phyloP scores from a whole-genome alignment of 73 alveolate species.

The Loxodes magnus region DNA sequence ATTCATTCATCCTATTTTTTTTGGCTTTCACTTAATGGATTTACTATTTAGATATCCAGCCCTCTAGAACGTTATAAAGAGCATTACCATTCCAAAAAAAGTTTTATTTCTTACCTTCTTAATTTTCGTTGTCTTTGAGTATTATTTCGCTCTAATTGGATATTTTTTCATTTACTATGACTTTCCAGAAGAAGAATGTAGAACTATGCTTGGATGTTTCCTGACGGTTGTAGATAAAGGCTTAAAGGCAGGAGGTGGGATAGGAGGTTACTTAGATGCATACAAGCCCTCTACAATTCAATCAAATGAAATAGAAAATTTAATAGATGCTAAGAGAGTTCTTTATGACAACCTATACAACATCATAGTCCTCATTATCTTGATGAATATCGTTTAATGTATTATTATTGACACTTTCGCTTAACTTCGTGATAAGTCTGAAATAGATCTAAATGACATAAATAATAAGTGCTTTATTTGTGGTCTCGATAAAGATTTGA shows the following conservation, averaged over 20 bases:
- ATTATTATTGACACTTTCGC: slow-evolving; percentile 83
- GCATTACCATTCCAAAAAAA: slow-evolving; percentile 73
- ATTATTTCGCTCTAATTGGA: slow-evolving; percentile 67
- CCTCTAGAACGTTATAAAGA: slow-evolving; percentile 66
- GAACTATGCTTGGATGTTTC: slow-evolving; percentile 58
- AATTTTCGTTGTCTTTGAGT: slow-evolving; percentile 67
- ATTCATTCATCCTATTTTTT: slow-evolving; percentile 61
- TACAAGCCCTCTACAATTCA: slow-evolving; percentile 24
- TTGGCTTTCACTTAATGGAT: slow-evolving; percentile 78
- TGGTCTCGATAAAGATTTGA: slow-evolving; percentile 25
- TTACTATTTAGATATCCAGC: slow-evolving; percentile 62
- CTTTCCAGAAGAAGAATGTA: slow-evolving; percentile 68
- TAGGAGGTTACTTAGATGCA: slow-evolving; percentile 74
- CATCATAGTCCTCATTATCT: slow-evolving; percentile 52
- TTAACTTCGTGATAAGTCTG: slow-evolving; percentile 22
- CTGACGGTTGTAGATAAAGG: slow-evolving; percentile 71
- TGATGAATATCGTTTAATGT: slow-evolving; percentile 70
- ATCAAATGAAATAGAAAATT: slow-evolving; percentile 53
- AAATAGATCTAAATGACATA: slow-evolving; percentile 22
- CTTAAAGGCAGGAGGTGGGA: slow-evolving; percentile 88
- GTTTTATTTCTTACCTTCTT: slow-evolving; percentile 76
- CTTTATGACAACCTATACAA: slow-evolving; percentile 59
- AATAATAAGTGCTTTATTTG: slow-evolving; percentile 45
- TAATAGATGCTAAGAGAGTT: slow-evolving; percentile 4
- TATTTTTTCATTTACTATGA: slow-evolving; percentile 56